Conservation (phyloP, 306 rosid species). For the Astragalus glycyphyllos region DNA sequence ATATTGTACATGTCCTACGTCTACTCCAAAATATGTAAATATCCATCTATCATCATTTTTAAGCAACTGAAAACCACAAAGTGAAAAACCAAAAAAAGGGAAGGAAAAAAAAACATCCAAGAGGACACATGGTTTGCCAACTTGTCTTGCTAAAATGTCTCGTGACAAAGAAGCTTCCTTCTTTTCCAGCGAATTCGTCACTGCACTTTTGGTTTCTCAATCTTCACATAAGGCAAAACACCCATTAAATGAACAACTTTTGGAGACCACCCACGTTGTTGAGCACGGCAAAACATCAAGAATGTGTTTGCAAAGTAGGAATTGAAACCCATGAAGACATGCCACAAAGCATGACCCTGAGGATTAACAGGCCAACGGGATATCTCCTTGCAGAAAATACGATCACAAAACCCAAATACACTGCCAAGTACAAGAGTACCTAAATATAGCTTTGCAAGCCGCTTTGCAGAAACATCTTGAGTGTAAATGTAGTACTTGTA, state of each 20-base stretch:
- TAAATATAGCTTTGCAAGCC: conserved; percentile 66
- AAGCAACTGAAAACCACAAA: conserved; percentile 47
- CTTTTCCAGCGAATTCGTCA: conserved; percentile 48
- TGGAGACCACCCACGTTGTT: conserved; percentile 83
- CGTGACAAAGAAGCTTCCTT: conserved; percentile 44
- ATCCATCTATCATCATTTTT: conserved; percentile 42
- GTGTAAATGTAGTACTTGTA: conserved; percentile 84
- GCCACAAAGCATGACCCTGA: conserved; percentile 93
- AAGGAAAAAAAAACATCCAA: neutral
- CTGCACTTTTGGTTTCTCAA: conserved; percentile 83
- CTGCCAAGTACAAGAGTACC: conserved; percentile 67
- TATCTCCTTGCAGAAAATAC: conserved; percentile 68
- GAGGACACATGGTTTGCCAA: conserved; percentile 33
- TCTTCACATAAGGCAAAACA: conserved; percentile 75
- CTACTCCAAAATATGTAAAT: conserved; percentile 48
- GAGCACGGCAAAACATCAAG: conserved; percentile 90
- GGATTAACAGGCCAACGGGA: conserved; percentile 72
- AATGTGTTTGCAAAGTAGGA: conserved; percentile 84
- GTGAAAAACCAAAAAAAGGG: conserved; percentile 32
- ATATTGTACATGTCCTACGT: conserved; percentile 60
- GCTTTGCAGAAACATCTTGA: conserved; percentile 69
- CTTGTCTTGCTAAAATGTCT: conserved; percentile 46
- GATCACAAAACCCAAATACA: conserved; percentile 71
- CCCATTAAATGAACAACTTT: conserved; percentile 70
- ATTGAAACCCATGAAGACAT: conserved; percentile 81